Conservation (phyloP, 495 filamentous ascomycete species). For the Daldinia caldariorum region DNA sequence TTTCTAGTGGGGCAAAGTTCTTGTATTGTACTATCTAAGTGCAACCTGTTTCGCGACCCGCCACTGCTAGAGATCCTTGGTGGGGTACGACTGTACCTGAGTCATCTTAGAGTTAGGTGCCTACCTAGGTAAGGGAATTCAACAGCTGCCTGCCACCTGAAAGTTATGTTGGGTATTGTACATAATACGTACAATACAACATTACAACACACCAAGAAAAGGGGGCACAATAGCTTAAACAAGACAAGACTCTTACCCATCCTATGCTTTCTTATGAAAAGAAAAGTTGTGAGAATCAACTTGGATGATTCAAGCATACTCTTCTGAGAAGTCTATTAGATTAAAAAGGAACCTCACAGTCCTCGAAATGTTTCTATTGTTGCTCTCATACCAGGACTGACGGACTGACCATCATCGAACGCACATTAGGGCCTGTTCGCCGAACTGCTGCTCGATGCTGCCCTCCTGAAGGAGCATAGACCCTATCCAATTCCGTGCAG, state of each 20-base stretch:
- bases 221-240: neutral
- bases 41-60: conserved; percentile 1
- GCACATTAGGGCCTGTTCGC: conserved; percentile 63
- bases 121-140: too few relatives aligned
- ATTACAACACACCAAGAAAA: neutral
- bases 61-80: conserved; percentile 12
- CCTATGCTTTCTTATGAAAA: too few relatives aligned
- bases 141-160: conserved; percentile 2
- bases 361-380: too few relatives aligned
- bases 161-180: too few relatives aligned
- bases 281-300: neutral
- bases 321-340: too few relatives aligned
- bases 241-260: too few relatives aligned
- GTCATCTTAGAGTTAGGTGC: conserved; percentile 2
- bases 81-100: conserved; percentile 27
- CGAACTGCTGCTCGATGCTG: conserved; percentile 58
- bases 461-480: conserved; percentile 62
- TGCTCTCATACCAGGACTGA: too few relatives aligned
- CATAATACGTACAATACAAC: too few relatives aligned
- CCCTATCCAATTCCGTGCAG: conserved; percentile 61
- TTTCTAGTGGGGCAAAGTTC: conserved; percentile 45
- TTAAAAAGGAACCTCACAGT: too few relatives aligned
- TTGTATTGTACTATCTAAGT: too few relatives aligned
- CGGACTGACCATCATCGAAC: conserved; percentile 50
- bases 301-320: neutral